Conservation (phyloP, 805 yeast genomes). For the Teunomyces atbi region DNA sequence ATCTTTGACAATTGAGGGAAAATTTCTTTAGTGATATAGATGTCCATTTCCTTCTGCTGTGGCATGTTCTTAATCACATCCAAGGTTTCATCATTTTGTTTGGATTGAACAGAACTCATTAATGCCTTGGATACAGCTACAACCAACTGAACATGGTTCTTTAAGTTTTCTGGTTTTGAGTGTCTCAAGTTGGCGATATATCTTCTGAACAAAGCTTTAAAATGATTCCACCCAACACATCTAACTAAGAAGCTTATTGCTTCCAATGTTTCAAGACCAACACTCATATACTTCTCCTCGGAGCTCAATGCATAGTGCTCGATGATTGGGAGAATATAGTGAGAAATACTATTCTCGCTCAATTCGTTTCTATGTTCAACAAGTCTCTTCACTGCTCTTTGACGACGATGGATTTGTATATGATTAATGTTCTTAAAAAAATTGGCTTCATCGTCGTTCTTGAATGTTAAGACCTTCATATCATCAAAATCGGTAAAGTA, state of each 20-base stretch:
- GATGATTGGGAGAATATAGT: conserved; percentile 78
- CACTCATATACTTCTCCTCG: conserved; percentile 56
- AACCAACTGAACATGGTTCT: conserved; percentile 58
- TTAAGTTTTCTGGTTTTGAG: conserved; percentile 42
- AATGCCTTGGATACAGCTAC: conserved; percentile 56
- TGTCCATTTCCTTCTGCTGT: conserved; percentile 24
- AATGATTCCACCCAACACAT: conserved; percentile 75
- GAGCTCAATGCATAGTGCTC: conserved; percentile 70
- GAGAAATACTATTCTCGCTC: conserved; percentile 61
- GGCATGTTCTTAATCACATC: conserved; percentile 29
- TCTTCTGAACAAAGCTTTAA: conserved; percentile 68
- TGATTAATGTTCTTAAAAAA: conserved; percentile 76
- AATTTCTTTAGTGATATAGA: conserved; percentile 52
- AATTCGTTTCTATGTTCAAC: conserved; percentile 48
- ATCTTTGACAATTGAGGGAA: conserved; percentile 61
- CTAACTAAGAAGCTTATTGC: conserved; percentile 60
- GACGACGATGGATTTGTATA: conserved; percentile 82
- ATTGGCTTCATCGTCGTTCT: conserved; percentile 74
- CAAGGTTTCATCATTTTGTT: conserved; percentile 10
- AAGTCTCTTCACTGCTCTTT: conserved; percentile 72
- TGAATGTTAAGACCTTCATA: conserved; percentile 58
- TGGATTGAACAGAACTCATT: conserved; percentile 28
- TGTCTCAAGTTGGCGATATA: conserved; percentile 50
- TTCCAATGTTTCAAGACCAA: conserved; percentile 63
- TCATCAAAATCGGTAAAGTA: conserved; percentile 55